Base-by-base conservation (phyloP, 768 basidiomycete genomes). In the Hygrocybe punicea region DNA sequence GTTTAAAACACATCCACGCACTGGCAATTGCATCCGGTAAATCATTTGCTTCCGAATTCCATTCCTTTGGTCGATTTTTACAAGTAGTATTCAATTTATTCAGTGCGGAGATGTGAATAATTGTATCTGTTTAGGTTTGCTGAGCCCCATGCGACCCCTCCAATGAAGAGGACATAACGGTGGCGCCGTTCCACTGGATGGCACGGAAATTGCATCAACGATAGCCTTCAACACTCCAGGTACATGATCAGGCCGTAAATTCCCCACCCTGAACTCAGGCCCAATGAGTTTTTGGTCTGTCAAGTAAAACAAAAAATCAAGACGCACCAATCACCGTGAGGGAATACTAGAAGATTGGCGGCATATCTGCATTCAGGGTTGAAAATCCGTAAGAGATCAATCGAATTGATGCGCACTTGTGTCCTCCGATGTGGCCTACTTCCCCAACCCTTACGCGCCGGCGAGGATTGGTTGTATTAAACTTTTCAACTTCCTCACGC, bases 341-440 rank as follows among this genome's bases (percentile, higher is more conserved):
- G 88, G 62, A 81, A 89, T 1, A 87, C 73, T 10, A 90, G 66
- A 10, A 87, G 49, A 67, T 89, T 90, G 1, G 84, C 87, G 2
- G 88, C 88, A 62, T 83, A 81, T 65, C 86, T 87, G 40, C 2
- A 19, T 17, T 24, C 13, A 6, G 58, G 17, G n/a, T n/a, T 48
- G 19, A 35, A 21, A 6, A 23, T 21, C 37, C 16, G 19, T 53
- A 39, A n/a, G 36, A 10, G 24, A 10, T 44, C 21, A 45, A 17
- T 4, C 51, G 44, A 23, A 34, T 44, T 23, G 24, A 57, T 67
- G 77, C 85, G 66, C 65, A 89, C 91, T 89, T 79, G 71, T 94
- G 91, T 23, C 90, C 90, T 1, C 92, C 91, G 51, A 94, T 84
- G 69, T 94, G 91, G 2, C 81, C 87, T 6, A 86, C 81, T 60